A percentile compares a stretch with the other conserved stretches of the same genome.
These are phyloP conservation scores for Alopecurus myosuroides DNA, from an alignment of 176 grass and related monocot genomes.

Conservation along the genomic window DNA sequence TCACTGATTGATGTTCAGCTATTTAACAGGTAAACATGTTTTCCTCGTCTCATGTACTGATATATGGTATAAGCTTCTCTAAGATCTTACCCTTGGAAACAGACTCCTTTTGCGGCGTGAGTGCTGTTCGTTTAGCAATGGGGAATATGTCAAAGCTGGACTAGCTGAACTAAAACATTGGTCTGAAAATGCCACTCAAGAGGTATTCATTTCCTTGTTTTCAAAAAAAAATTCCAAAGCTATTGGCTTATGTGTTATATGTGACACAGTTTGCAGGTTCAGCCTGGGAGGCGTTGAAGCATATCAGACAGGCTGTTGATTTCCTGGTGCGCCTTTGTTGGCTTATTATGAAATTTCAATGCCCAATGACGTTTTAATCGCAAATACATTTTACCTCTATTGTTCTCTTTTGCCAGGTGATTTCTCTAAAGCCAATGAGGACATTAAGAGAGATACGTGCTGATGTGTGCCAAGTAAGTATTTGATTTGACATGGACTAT, in stretches of 20 bases:
- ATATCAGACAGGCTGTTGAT: constrained; percentile 87
- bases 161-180: constrained; percentile 76
- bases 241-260: constrained; percentile 38
- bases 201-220: constrained; percentile 44
- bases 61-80: constrained; percentile 26
- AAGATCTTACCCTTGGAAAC: constrained; percentile 27
- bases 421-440: constrained; percentile 83
- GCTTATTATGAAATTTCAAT: not conserved
- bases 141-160: constrained; percentile 86
- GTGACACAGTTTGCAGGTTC: constrained; percentile 63
- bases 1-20: constrained; percentile 79
- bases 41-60: not conserved
- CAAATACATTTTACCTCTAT: not conserved
- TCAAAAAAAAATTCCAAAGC: constrained; percentile 10
- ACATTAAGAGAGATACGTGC: constrained; percentile 76
- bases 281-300: constrained; percentile 72
- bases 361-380: constrained; percentile 8
- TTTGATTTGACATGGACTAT: constrained; percentile 23
- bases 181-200: constrained; percentile 71
- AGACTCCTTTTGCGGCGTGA: constrained; percentile 85
- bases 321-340: constrained; percentile 58
- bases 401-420: constrained; percentile 49
- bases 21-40: constrained; percentile 74
- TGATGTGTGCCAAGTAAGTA: constrained; percentile 78
- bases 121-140: constrained; percentile 87